Evolutionary conservation across 345 rosid species (phyloP).

Genomic region (Ricinus communis): DNA sequence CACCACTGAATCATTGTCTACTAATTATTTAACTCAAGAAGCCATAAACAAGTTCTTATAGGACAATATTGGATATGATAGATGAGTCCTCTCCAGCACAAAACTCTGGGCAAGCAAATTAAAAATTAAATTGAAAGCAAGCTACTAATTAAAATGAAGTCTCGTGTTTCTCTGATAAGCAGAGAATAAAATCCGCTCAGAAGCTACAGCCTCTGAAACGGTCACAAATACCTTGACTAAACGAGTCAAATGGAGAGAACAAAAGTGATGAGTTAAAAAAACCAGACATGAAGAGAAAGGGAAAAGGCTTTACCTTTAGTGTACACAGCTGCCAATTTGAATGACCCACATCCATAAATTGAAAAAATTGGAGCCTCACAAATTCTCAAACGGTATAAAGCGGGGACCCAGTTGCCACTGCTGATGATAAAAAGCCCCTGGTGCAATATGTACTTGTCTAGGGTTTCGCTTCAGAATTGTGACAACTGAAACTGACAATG

Average conservation of each 20-base stretch:
- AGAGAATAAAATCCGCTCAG: not conserved
- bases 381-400: not conserved
- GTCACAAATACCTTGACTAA: not conserved
- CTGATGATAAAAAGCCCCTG: not conserved
- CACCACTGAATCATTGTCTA: not conserved
- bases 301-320: not conserved
- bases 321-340: not conserved
- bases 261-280: not conserved
- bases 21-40: not conserved
- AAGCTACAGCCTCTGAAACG: not conserved
- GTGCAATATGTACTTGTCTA: not conserved
- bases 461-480: too few relatives aligned
- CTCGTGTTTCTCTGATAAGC: not conserved
- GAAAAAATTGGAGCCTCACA: not conserved
- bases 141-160: too few relatives aligned
- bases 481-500: too few relatives aligned
- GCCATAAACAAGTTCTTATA: not conserved
- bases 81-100: not conserved
- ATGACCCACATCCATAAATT: conserved; percentile 1
- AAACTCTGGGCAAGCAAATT: not conserved
- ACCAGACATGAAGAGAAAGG: not conserved
- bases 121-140: not conserved
- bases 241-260: not conserved
- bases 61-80: not conserved
- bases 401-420: not conserved